These are phyloP conservation scores for Phoma sp. DNA, from an alignment of 2,329 filamentous ascomycete genomes.

Conservation along the genomic window DNA sequence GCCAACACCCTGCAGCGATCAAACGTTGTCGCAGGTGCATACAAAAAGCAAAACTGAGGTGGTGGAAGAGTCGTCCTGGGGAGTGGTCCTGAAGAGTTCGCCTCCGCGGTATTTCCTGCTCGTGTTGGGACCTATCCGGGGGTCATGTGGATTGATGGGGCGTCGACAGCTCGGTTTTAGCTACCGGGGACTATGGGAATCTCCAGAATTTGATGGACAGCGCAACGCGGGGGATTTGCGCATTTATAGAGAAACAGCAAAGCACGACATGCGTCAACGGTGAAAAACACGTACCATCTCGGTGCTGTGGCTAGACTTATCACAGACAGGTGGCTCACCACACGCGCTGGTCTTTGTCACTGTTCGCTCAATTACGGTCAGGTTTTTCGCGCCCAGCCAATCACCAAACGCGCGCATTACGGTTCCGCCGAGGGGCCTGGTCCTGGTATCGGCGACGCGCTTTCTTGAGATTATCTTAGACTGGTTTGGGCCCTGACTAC, in stretches of 20 bases:
- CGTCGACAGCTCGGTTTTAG: not conserved
- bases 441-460: constrained; percentile 16
- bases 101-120: not conserved
- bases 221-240: constrained; percentile 5
- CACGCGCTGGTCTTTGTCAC: constrained; percentile 14
- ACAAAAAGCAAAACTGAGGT: not conserved
- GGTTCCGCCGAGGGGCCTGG: constrained; percentile 14
- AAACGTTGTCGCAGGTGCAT: constrained; percentile 15
- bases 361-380: constrained; percentile 1
- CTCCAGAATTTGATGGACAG: constrained; percentile 3
- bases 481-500: not conserved
- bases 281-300: constrained; percentile 11
- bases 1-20: constrained; percentile 17
- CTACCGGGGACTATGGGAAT: constrained; percentile 3
- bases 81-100: not conserved
- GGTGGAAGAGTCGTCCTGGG: not conserved
- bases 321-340: constrained; percentile 14
- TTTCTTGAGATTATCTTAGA: constrained; percentile 4
- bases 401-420: constrained; percentile 19
- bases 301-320: constrained; percentile 20
- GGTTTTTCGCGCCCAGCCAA: constrained; percentile 23
- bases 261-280: constrained; percentile 16
- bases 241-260: constrained; percentile 18
- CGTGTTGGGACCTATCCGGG: constrained; percentile 9
- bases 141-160: constrained; percentile 13